Evolutionary conservation across 192 early-diverging fungal species (phyloP), one percentile per base, ranked within the genome.

Genomic region (Dissophora globulifera): DNA sequence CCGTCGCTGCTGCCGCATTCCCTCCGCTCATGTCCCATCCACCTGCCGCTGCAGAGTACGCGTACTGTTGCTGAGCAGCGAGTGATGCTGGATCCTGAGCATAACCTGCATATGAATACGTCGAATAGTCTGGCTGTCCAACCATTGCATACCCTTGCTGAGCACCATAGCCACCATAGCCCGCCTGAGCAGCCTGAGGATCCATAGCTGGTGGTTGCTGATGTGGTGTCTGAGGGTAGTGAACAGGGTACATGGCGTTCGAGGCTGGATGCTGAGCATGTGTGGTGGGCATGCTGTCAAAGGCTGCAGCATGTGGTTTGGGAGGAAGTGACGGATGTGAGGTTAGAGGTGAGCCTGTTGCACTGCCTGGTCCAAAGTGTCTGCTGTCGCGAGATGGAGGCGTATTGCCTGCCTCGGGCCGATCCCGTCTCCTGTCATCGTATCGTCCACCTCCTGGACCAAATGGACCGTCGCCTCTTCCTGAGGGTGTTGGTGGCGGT

Each of bases 351-450:
- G 71, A 70, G 6, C 60, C 57, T 45, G 59, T 60, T 2, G 67
- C 67, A 17, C 82, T 47, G 29, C 58, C 50, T 29, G 78, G 51
- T 62, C 72, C 69, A 25, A 53, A 42, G 38, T 57, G 61, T 40
- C 79, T 76, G 30, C 50, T 66, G 27, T 80, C 69, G 26, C 80
- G 79, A 17, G 78, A 66, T 23, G 79, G 67, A 2, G 69, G 61
- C 0, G 60, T 56, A 29, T 72, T 59, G 50, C 47, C 42, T 15
- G 32, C 19, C 46, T 76, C 67, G 6, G 31, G 45, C 10, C 58
- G 51, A 49, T 71, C 68, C 49, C 81, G 67, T 60, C 80, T 71
- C 31, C 69, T 78, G 17, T 79, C 76, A 58, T 82, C 78, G 41
- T 69, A 69, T 35, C 67, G 46, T 8, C 56, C 46, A 16, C 40